These are phyloP conservation scores for Eucalyptus polyanthemos DNA, from an alignment of 345 rosid genomes.

Conservation along the genomic window DNA sequence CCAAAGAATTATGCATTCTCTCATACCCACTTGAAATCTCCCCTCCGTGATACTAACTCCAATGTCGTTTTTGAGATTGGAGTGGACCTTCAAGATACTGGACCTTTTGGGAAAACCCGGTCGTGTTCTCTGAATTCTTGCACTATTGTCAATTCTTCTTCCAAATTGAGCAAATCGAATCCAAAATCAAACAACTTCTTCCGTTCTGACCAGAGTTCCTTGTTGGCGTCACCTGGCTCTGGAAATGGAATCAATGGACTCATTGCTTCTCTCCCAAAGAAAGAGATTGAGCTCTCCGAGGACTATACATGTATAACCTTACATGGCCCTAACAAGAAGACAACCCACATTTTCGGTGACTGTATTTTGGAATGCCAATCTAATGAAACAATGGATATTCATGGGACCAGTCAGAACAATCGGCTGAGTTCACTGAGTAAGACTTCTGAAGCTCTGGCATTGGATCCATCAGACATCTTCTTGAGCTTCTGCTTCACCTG, in stretches of 20 bases:
- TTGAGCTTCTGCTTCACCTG: slow-evolving; percentile 61
- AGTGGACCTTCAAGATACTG: slow-evolving; percentile 18
- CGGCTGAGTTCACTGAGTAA: neutral
- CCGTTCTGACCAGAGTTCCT: neutral
- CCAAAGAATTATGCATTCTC: slow-evolving; percentile 30
- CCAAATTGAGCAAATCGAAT: slow-evolving; percentile 4
- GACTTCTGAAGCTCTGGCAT: neutral
- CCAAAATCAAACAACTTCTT: neutral
- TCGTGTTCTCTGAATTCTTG: slow-evolving; percentile 38
- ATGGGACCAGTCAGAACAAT: neutral
- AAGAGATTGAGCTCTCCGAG: slow-evolving; percentile 79
- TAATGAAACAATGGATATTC: slow-evolving; percentile 4
- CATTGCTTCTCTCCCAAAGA: slow-evolving; percentile 29
- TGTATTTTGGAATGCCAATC: slow-evolving; percentile 49
- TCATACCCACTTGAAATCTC: slow-evolving; percentile 17
- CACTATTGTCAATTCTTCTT: slow-evolving; percentile 8
- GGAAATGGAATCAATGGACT: slow-evolving; percentile 1
- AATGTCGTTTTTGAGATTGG: slow-evolving; percentile 60
- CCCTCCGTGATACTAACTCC: slow-evolving; percentile 28
- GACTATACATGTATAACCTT: slow-evolving; percentile 83
- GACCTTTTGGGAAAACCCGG: slow-evolving; percentile 21
- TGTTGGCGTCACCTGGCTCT: neutral
- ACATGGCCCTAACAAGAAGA: slow-evolving; percentile 76
- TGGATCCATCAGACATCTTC: slow-evolving; percentile 25
- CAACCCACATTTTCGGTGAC: slow-evolving; percentile 76